Percentiles rank a stretch among this genome's conserved stretches.
These are phyloP conservation scores for Grosmannia huntii DNA, from an alignment of 2,329 filamentous ascomycete genomes.

Conservation along the genomic window DNA sequence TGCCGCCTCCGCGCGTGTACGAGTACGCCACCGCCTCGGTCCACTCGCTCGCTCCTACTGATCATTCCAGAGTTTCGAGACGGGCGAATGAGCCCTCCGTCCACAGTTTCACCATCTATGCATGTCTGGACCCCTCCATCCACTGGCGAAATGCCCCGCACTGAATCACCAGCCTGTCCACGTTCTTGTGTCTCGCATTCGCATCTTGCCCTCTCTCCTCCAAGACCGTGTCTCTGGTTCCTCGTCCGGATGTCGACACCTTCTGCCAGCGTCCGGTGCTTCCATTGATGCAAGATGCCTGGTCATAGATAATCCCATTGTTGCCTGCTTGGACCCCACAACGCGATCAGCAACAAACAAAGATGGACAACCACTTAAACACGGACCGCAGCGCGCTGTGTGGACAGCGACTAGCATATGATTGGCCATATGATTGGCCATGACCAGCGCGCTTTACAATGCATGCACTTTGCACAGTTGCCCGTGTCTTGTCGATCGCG, in stretches of 20 bases:
- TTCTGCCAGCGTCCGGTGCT: neutral
- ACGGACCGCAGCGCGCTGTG: neutral
- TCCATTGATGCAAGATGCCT: neutral
- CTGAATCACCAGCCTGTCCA: neutral
- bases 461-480: neutral
- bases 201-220: neutral
- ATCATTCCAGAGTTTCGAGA: neutral
- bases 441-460: no score
- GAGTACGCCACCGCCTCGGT: neutral
- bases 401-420: neutral
- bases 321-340: neutral
- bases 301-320: neutral
- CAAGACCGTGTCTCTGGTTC: neutral
- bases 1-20: neutral
- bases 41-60: neutral
- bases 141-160: neutral
- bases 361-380: slow-evolving; percentile 4
- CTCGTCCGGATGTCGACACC: neutral
- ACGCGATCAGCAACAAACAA: neutral
- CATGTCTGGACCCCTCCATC: neutral
- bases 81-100: neutral
- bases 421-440: slow-evolving; percentile 1
- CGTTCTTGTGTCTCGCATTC: neutral
- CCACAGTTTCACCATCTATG: neutral
- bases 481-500: neutral